Conservation (phyloP, 345 rosid species). For the Hibiscus tridactylites region DNA sequence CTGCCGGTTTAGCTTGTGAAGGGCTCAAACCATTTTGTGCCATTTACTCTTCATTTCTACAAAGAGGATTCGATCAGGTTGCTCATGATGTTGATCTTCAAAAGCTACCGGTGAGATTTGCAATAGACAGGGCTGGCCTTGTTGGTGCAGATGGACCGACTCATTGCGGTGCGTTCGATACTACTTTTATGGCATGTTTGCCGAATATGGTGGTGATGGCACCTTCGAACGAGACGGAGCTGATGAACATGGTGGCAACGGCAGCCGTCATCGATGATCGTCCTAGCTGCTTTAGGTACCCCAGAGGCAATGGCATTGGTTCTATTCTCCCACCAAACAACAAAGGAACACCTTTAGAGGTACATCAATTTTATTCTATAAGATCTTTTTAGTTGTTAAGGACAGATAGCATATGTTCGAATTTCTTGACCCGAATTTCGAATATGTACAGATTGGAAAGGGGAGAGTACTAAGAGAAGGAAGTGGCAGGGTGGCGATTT, state of each 20-base stretch:
- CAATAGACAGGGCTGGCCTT: constrained; percentile 40
- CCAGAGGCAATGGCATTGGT: constrained; percentile 44
- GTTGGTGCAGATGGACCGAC: constrained; percentile 56
- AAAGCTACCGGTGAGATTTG: constrained; percentile 48
- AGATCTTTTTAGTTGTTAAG: not conserved
- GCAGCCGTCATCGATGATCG: constrained; percentile 45
- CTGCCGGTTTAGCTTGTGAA: constrained; percentile 46
- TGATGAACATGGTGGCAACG: constrained; percentile 50
- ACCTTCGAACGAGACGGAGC: constrained; percentile 44
- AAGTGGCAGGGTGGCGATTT: constrained; percentile 27
- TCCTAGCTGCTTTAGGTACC: constrained; percentile 47
- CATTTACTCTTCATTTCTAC: constrained; percentile 45
- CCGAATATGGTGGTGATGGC: constrained; percentile 63
- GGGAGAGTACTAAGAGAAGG: constrained; percentile 38
- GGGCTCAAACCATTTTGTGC: constrained; percentile 52
- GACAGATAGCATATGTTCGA: not conserved
- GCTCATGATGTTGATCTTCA: constrained; percentile 51
- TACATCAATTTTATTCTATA: not conserved
- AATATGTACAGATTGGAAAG: constrained; percentile 27
- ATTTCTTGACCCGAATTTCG: not conserved
- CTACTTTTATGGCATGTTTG: constrained; percentile 46
- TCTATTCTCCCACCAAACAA: constrained; percentile 29
- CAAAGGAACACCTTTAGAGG: constrained; percentile 49
- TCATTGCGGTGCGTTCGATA: constrained; percentile 47
- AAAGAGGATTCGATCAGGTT: constrained; percentile 52